Conservation (phyloP, 345 rosid genomes). For the Erysimum cheiranthoides region DNA sequence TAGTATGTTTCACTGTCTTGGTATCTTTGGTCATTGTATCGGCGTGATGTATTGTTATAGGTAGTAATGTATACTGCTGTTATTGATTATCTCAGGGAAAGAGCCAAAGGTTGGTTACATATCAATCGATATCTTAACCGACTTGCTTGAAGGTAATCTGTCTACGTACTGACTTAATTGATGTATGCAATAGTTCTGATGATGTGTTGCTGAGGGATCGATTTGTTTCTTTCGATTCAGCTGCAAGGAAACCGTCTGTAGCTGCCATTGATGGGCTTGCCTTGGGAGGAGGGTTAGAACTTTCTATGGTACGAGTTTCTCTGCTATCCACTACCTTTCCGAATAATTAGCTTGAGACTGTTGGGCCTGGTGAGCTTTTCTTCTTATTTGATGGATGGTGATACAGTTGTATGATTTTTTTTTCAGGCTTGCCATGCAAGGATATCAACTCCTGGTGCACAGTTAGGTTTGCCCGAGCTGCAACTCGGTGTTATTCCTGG, state of each 20-base stretch:
- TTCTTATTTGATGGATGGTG: constrained; percentile 15
- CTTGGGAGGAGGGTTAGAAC: constrained; percentile 97
- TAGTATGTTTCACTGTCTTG: constrained; percentile 46
- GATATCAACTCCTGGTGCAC: constrained; percentile 77
- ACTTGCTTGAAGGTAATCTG: constrained; percentile 75
- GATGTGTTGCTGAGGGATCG: constrained; percentile 22
- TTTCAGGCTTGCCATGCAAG: constrained; percentile 90
- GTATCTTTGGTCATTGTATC: constrained; percentile 15
- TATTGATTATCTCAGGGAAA: constrained; percentile 52
- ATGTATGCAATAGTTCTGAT: constrained; percentile 9
- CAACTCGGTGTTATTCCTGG: constrained; percentile 95
- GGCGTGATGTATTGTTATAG: constrained; percentile 13
- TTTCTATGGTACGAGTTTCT: constrained; percentile 75
- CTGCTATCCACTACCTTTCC: constrained; percentile 1
- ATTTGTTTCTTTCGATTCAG: constrained; percentile 54
- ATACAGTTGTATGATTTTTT: constrained; percentile 27
- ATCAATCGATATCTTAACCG: constrained; percentile 68
- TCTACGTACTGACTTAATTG: neutral
- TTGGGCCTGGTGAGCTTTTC: constrained; percentile 10
- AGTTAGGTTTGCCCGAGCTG: constrained; percentile 91
- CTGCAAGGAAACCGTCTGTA: constrained; percentile 87
- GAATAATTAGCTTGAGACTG: constrained; percentile 26
- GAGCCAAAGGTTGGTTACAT: constrained; percentile 67
- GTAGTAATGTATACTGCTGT: constrained; percentile 8
- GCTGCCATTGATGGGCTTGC: constrained; percentile 99